Evolutionary conservation across 1,139 yeast genomes (phyloP), one percentile per base, ranked within the genome.

Genomic region (Pichia sp.): DNA sequence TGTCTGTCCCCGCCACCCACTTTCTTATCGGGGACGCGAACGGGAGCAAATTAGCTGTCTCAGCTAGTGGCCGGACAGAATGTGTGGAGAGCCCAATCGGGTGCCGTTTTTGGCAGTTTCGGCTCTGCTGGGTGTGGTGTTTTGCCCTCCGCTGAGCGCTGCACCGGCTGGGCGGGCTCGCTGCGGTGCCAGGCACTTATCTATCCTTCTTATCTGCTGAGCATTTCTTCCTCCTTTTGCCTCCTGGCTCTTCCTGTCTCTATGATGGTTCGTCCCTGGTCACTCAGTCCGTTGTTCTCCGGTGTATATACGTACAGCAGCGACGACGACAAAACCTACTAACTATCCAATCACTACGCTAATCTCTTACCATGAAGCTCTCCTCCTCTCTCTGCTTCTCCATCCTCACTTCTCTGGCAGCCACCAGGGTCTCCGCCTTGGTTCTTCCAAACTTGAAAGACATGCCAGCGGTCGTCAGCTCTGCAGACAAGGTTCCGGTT

Each of bases 341-440:
- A 23, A 23, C 26, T 23, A 23, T 23, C 26, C 26, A 23, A 23
- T 23, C 26, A 23, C 26, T 23, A 23, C 26, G 15, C 16, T 26
- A 13, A 15, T 30, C 15, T 30, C 16, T 32, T 6, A 51, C 47
- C 29, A 78, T 76, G 80, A 75, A 76, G 71, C 73, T 78, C 64
- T 69, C 81, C 48, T 73, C 71, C 61, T 71, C 84, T 51, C 74
- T 78, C 58, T 81, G 81, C 46, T 68, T 78, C 55, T 72, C 84
- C 52, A 75, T 80, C 50, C 47, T 65, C 23, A 60, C 65, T 8
- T 56, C 77, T 61, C 70, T 83, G 66, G 80, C 87, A 56, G 76
- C 85, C 55, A 70, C 83, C 61, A 80, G 82, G 56, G 85, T 81
- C 51, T 76, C 81, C 57, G 90, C 86, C 36, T 76, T 87, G 67